Conservation (phyloP, 768 basidiomycete species). For the Russula olivacea region DNA sequence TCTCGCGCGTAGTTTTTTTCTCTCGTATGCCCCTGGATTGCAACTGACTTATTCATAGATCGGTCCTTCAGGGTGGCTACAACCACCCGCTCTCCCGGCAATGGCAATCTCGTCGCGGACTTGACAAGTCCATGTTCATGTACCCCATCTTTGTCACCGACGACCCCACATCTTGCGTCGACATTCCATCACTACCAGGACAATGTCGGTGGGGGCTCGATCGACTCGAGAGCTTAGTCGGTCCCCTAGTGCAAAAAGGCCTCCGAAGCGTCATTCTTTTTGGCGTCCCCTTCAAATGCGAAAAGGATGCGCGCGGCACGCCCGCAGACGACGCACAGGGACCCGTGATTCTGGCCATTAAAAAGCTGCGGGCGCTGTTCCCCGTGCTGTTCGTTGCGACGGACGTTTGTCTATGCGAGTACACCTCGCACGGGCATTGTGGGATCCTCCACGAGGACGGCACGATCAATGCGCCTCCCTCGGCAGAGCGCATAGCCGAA, state of each 20-base stretch:
- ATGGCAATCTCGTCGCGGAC: conserved; percentile 76
- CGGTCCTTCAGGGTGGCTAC: conserved; percentile 88
- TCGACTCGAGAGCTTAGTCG: conserved; percentile 78
- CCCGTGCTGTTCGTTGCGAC: conserved; percentile 84
- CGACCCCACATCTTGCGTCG: conserved; percentile 77
- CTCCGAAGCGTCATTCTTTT: conserved; percentile 90
- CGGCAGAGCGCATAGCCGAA: conserved; percentile 82
- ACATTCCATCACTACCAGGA: conserved; percentile 73
- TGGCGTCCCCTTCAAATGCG: conserved; percentile 78
- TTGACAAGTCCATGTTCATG: conserved; percentile 94
- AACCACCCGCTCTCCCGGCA: conserved; percentile 83
- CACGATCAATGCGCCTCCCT: conserved; percentile 70
- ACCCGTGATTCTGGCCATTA: conserved; percentile 92
- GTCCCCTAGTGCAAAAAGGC: conserved; percentile 85
- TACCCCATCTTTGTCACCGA: conserved; percentile 99
- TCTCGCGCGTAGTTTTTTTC: conserved; percentile 17
- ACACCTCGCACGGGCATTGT: conserved; percentile 97
- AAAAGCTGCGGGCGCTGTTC: conserved; percentile 67
- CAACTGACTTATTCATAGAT: conserved; percentile 38
- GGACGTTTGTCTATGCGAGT: conserved; percentile 99
- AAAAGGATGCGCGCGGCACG: conserved; percentile 75
- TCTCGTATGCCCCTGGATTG: too few relatives aligned
- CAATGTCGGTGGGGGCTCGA: conserved; percentile 96
- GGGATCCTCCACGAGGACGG: conserved; percentile 71
- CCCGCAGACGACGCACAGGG: conserved; percentile 87